Base-by-base conservation (phyloP, 169 alveolate genomes). In the Toxoplasma gondii region DNA sequence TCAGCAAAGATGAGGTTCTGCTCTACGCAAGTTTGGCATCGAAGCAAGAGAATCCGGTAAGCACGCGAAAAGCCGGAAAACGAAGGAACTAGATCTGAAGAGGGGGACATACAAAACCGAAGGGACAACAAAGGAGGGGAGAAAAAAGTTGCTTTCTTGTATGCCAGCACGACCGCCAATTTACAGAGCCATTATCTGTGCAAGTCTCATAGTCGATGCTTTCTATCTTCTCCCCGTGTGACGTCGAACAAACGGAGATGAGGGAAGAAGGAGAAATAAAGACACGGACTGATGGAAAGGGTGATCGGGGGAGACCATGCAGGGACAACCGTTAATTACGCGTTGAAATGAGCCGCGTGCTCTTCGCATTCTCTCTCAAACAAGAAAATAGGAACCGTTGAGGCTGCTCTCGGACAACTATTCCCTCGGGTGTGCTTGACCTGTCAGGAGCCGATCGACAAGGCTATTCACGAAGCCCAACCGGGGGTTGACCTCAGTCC, bases 21-120 rank as follows among this genome's bases (percentile, higher is more conserved):
- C 86, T 93, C 41, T 84, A 58, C 39, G 97, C 97, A 0, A 67
- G 93, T 22, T 83, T 96, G 45, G 97, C 97, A 7, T 82, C 96
- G n/a, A 94, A 83, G 81, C 58, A 43, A 36, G 95, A 95, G 29
- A 81, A 88, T 34, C 96, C 96, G 12, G 96, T 82, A 41, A 10
- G 34, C 78, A 24, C 78, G 1, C 0, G 78, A 24, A 1, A 64
- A 10, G 88, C 36, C 58, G 29, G 96, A 93, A 45, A 43, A 29
- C 31, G 87, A 92, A 44, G 78, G 88, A 64, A 93, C 88, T 58
- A 69, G 78, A 17, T 88, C 80, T 29, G 94, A 53, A 27, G 88
- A 88, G 27, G 64, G 70, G 95, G 87, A 34, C 0, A 7, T 12
- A 4, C 17, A 31, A 31, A 69, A 69, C 81, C 0, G 41, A 69